Evolutionary conservation across 2,329 filamentous ascomycete species (phyloP), one percentile per base, ranked within the genome.

Genomic region (Botryotinia narcissicola): DNA sequence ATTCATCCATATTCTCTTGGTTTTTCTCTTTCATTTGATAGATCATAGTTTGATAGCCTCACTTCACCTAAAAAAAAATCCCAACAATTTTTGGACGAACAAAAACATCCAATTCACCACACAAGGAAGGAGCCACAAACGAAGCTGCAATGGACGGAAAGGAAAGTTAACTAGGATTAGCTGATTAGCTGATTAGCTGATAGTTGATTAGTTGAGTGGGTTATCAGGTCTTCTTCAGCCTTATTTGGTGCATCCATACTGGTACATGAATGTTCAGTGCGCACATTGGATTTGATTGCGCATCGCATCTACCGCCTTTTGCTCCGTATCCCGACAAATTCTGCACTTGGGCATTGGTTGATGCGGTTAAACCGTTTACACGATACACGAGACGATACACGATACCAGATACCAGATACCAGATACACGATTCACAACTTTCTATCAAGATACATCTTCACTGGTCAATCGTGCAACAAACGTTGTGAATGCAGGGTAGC

Each of bases 81-180:
- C 64, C 64, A 67, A 67, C 64, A 67, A n/a, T 40, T 67, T 67
- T 40, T 1, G 46, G 10, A 32, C n/a, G 18, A 14, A 14, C 25
- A 18, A 62, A 18, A 54, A 7, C 25, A 7, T 40, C 1, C 61
- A n/a, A 64, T 46, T 44, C 61, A 29, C 40, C 40, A 29, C 9
- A 32, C 61, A 64, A 64, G 61, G 61, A 64, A 64, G 18, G 61
- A 42, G 40, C 61, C 60, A 62, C 60, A 62, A 62, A 62, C 12
- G 35, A 40, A 40, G 60, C 37, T 60, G 29, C 18, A 60, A 37
- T 32, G 12, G 4, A 4, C 12, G 40, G 40, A 42, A 42, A 42
- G 12, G 14, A 42, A 16, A 42, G 40, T 4, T 42, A 18, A 42
- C 14, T 42, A 18, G 14, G 60, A 6, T 62, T 20, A 12, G 8